Percentiles rank a stretch among this genome's conserved stretches.
Evolutionary conservation across 495 filamentous ascomycete species (phyloP).

Genomic region (Chaetomium fimeti): DNA sequence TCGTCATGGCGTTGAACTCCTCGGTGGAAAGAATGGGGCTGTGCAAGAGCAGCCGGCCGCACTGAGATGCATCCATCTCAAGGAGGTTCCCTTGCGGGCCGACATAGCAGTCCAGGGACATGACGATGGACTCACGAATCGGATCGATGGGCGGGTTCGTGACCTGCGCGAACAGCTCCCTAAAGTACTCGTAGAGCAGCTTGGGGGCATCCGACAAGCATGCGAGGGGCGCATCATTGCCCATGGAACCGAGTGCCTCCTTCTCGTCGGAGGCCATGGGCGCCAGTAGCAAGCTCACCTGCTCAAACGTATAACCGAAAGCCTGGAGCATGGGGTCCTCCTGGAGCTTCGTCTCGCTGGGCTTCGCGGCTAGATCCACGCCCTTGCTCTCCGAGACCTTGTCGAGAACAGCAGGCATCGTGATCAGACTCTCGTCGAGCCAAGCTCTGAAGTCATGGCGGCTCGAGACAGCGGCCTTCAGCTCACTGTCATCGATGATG

Average conservation of each 20-base stretch:
- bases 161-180: conserved; percentile 97
- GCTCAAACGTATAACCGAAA: conserved; percentile 96
- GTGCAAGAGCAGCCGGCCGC: conserved; percentile 78
- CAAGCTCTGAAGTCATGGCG: conserved; percentile 85
- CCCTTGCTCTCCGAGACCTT: conserved; percentile 46
- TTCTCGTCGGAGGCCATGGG: conserved; percentile 99
- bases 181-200: conserved; percentile 96
- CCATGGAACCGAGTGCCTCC: conserved; percentile 99
- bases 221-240: conserved; percentile 94
- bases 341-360: conserved; percentile 75
- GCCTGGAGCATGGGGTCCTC: conserved; percentile 81
- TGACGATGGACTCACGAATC: conserved; percentile 97
- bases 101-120: conserved; percentile 97
- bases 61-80: conserved; percentile 90
- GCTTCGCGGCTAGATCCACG: conserved; percentile 60
- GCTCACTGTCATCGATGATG: conserved; percentile 92
- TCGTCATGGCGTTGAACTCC: conserved; percentile 86
- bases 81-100: conserved; percentile 96
- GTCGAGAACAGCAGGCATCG: conserved; percentile 66
- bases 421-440: conserved; percentile 85
- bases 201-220: conserved; percentile 88
- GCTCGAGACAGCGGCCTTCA: conserved; percentile 84
- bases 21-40: conserved; percentile 89
- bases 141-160: conserved; percentile 99
- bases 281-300: conserved; percentile 88